Base-by-base conservation (phyloP, 441 rosid species). In the Jatropha multifida region DNA sequence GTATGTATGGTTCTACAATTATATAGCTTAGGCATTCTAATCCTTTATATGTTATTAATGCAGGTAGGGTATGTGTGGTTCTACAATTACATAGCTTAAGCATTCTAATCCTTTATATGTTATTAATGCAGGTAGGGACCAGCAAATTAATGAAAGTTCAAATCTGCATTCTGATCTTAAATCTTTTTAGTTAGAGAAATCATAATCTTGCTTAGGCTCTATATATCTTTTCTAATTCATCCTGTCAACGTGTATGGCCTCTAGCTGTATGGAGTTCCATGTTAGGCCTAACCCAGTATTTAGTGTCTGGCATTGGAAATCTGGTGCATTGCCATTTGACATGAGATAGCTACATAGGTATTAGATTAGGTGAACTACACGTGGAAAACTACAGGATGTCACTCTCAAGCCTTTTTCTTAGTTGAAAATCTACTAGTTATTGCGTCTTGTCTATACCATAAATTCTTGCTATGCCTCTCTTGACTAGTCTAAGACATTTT, bases 281-380 rank as follows among this genome's bases (percentile, higher is more conserved):
- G 85, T 87, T 87, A 83, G 89, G 91, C 86, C 85, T 54, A 79
- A 81, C 81, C 81, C 86, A 84, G 69, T 77, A 82, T 75, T 71
- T 6, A 40, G 42, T 76, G 71, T 73, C 78, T 74, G 65, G 38
- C 69, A 80, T 83, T 81, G 68, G 82, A 74, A 80, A 83, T 64
- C 81, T 75, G 84, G 87, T 81, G 77, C 73, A 76, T 77, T 79
- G 68, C 76, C 86, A 83, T 86, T 84, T 84, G 87, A 87, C 88
- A 81, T 80, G 77, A 67, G 86, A 81, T 81, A 79, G 82, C 81
- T 63, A 78, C 82, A 23, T 65, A 65, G 79, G 68, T 84, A 52
- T 56, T 79, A 72, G 81, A 84, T 87, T 91, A 86, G 92, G 94
- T 88, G 88, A 89, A 78, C 92, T 85, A 82, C 92, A 91, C 92